These are phyloP conservation scores for Cladosporium sp. DNA, from an alignment of 2,329 filamentous ascomycete species.

Conservation along the genomic window DNA sequence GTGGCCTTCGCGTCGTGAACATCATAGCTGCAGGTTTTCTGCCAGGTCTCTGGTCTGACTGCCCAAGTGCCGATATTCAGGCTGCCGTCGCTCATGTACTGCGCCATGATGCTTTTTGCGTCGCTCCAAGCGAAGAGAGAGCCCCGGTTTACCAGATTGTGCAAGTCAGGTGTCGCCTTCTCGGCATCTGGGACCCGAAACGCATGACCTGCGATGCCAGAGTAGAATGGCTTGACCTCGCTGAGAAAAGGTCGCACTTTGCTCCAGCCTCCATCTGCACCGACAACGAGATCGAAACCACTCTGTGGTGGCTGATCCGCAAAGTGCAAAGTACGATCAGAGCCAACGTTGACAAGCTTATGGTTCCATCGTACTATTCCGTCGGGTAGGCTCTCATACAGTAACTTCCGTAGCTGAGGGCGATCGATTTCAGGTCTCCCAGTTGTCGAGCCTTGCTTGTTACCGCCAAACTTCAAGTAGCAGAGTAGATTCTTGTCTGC, in stretches of 20 bases:
- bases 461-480: constrained; percentile 22
- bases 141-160: constrained; percentile 30
- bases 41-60: constrained; percentile 25
- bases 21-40: constrained; percentile 21
- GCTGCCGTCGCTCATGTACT: constrained; percentile 32
- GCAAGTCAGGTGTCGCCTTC: constrained; percentile 21
- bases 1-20: constrained; percentile 19
- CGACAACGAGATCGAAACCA: constrained; percentile 40
- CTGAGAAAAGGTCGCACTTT: constrained; percentile 32
- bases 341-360: constrained; percentile 23
- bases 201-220: constrained; percentile 32
- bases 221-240: constrained; percentile 27
- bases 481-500: constrained; percentile 36
- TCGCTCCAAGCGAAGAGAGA: constrained; percentile 30
- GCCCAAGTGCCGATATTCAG: constrained; percentile 27
- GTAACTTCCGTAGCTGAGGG: constrained; percentile 29
- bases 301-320: constrained; percentile 24
- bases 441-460: constrained; percentile 25
- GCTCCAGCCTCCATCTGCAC: constrained; percentile 42
- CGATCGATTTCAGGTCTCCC: constrained; percentile 36
- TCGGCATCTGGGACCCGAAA: constrained; percentile 28
- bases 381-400: constrained; percentile 29
- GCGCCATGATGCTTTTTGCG: constrained; percentile 25
- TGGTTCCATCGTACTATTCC: constrained; percentile 31
- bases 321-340: constrained; percentile 26